Evolutionary conservation across 306 rosid genomes (phyloP).

Genomic region (Cucurbita pepo): DNA sequence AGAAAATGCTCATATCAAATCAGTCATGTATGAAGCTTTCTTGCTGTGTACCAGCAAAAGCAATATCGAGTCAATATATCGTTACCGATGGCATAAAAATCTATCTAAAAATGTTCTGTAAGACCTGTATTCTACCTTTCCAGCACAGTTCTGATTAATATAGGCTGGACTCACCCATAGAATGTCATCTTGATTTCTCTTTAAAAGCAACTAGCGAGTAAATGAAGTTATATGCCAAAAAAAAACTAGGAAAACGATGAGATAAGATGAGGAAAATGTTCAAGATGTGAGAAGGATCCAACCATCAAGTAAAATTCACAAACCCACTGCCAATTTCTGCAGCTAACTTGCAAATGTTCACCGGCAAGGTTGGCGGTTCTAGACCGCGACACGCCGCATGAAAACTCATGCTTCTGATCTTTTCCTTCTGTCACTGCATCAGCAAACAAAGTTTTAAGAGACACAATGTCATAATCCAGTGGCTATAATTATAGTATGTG

Average conservation of each 20-base stretch:
- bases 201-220: neutral
- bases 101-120: neutral
- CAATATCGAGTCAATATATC: neutral
- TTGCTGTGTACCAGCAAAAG: neutral
- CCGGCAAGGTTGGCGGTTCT: neutral
- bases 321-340: neutral
- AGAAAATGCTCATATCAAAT: conserved; percentile 33
- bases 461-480: neutral
- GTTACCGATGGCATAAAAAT: neutral
- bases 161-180: neutral
- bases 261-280: neutral
- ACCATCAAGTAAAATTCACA: neutral
- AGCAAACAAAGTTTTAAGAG: neutral
- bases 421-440: neutral
- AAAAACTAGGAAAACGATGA: neutral
- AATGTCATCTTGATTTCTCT: neutral
- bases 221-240: neutral
- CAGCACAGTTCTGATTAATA: neutral
- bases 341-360: neutral
- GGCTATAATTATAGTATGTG: neutral
- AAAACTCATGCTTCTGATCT: neutral
- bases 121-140: neutral
- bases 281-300: neutral
- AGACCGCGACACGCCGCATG: neutral
- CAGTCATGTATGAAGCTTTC: conserved; percentile 13